Percentiles rank a stretch among this genome's conserved stretches.
Evolutionary conservation across 306 rosid genomes (phyloP).

Genomic region (Inga oerstediana): DNA sequence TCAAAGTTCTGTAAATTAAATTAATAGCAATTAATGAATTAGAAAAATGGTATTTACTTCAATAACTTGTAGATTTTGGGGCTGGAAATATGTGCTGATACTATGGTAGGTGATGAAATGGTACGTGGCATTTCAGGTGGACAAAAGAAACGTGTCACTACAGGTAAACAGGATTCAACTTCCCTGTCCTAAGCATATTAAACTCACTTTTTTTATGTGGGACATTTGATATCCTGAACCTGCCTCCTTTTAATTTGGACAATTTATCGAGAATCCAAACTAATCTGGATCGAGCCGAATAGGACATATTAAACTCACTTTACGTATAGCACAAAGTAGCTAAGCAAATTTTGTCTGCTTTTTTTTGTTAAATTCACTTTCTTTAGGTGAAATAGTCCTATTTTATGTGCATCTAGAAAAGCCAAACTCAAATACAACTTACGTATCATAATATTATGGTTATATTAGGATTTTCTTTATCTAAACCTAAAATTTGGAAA

Average conservation of each 20-base stretch:
- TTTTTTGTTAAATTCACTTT: no score
- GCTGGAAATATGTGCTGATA: constrained; percentile 57
- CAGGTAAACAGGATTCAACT: constrained; percentile 37
- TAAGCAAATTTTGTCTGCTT: no score
- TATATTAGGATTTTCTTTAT: background rate
- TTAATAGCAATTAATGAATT: background rate
- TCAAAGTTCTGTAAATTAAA: background rate
- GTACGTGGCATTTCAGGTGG: constrained; percentile 56
- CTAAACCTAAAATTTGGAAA: background rate
- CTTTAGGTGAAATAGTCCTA: background rate
- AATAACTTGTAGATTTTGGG: constrained; percentile 38
- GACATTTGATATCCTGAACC: no score
- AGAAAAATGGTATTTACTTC: background rate
- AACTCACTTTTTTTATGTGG: no score
- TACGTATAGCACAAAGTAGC: no score
- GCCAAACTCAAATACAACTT: background rate
- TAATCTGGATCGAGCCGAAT: no score
- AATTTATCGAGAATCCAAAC: no score
- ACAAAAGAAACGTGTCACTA: constrained; percentile 56
- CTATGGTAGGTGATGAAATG: constrained; percentile 46
- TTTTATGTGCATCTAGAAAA: background rate
- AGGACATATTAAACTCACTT: no score
- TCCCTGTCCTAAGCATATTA: background rate
- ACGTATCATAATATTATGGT: background rate
- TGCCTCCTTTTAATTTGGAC: no score